These are phyloP conservation scores for Fagopyrum esculentum DNA, from an alignment of 148 eudicot species.

Conservation along the genomic window DNA sequence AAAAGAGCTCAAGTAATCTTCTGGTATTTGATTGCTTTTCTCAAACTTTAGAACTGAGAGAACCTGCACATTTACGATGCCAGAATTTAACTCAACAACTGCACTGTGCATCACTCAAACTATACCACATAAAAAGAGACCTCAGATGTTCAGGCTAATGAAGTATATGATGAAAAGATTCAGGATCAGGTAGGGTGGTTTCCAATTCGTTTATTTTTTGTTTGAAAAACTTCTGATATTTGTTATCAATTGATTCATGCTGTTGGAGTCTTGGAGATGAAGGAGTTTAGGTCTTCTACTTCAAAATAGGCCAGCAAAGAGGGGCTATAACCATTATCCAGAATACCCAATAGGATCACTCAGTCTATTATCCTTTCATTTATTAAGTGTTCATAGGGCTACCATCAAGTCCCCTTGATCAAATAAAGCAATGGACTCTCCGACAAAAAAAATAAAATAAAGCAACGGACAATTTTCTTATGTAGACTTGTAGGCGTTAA, in stretches of 20 bases:
- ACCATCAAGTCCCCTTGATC: conserved; percentile 1
- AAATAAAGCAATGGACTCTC: background rate
- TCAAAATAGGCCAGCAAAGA: background rate
- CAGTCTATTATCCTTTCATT: no score
- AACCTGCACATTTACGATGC: conserved; percentile 35
- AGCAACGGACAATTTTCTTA: background rate
- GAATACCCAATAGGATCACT: background rate
- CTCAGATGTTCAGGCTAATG: background rate
- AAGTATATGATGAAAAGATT: background rate
- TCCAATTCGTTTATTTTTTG: background rate
- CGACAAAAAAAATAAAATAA: background rate
- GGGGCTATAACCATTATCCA: background rate
- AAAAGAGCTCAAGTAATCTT: conserved; percentile 56
- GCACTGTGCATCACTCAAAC: background rate
- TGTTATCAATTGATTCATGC: background rate
- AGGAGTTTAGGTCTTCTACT: background rate
- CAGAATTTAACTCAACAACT: background rate
- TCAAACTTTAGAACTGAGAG: conserved; percentile 51
- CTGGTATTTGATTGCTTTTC: conserved; percentile 59
- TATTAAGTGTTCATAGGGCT: no score
- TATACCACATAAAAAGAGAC: background rate
- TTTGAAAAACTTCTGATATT: background rate
- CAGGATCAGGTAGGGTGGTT: background rate
- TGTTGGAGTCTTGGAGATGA: background rate
- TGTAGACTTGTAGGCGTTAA: background rate